Percentiles rank a stretch among this genome's conserved stretches.
Conservation (phyloP, 1,139 yeast species). For the Suhomyces kunorum region DNA sequence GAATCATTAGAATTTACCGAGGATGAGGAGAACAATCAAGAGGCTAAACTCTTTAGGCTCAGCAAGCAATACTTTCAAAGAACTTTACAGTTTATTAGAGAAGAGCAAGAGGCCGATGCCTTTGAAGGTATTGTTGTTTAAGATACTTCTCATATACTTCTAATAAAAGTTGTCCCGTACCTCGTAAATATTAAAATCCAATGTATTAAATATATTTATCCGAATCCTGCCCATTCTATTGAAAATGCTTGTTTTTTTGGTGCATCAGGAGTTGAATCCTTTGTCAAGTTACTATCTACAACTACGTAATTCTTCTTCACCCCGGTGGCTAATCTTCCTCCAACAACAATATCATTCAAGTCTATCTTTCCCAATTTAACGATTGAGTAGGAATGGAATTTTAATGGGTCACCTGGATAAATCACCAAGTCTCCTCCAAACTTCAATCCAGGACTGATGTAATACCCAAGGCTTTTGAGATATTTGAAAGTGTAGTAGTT, state of each 20-base stretch:
- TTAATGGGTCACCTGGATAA: constrained; percentile 92
- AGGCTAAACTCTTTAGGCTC: constrained; percentile 35
- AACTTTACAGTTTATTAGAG: constrained; percentile 64
- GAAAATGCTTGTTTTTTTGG: constrained; percentile 49
- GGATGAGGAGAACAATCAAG: constrained; percentile 29
- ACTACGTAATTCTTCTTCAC: constrained; percentile 86
- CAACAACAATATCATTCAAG: constrained; percentile 64
- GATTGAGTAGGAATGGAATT: constrained; percentile 85
- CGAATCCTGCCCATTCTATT: constrained; percentile 83
- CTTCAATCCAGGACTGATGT: constrained; percentile 78
- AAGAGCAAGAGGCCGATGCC: constrained; percentile 63
- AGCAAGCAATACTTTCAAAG: constrained; percentile 54
- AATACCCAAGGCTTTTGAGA: constrained; percentile 52
- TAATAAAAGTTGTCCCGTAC: no score
- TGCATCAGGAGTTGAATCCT: constrained; percentile 6
- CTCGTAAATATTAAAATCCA: no score
- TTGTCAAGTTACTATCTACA: constrained; percentile 37
- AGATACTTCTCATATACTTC: no score
- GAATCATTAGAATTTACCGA: constrained; percentile 19
- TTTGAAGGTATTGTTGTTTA: constrained; percentile 43
- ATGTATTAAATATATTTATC: constrained; percentile 41
- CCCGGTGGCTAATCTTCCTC: constrained; percentile 89
- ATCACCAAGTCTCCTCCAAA: constrained; percentile 90
- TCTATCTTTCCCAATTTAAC: constrained; percentile 57
- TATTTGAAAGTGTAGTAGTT: constrained; percentile 23